These are phyloP conservation scores for Eutypa lata DNA, from an alignment of 2,329 filamentous ascomycete genomes.

Conservation along the genomic window DNA sequence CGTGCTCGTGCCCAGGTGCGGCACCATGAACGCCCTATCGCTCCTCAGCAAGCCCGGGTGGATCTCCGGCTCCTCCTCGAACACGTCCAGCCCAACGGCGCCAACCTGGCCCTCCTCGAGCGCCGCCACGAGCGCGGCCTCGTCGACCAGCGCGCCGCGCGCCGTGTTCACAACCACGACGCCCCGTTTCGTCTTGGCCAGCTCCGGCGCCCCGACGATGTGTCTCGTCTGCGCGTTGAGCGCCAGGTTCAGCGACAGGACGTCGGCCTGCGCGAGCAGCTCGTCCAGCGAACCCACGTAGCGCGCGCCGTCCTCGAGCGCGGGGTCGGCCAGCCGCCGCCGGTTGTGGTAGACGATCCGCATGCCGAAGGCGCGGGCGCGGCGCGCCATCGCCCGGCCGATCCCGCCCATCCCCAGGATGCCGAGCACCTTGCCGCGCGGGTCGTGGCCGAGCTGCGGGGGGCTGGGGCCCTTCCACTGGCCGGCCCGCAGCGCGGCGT, in stretches of 20 bases:
- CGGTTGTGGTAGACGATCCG: conserved; percentile 73
- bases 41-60: conserved; percentile 71
- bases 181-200: conserved; percentile 73
- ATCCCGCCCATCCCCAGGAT: conserved; percentile 88
- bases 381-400: conserved; percentile 68
- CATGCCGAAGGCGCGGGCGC: conserved; percentile 76
- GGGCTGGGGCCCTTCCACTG: conserved; percentile 59
- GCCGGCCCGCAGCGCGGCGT: conserved; percentile 62
- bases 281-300: conserved; percentile 70
- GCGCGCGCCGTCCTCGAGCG: conserved; percentile 52
- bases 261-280: conserved; percentile 66
- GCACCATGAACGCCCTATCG: conserved; percentile 69
- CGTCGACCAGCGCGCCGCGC: conserved; percentile 78
- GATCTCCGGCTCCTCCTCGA: conserved; percentile 74
- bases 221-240: conserved; percentile 74
- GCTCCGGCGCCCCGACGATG: conserved; percentile 69
- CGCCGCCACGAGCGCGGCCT: conserved; percentile 72
- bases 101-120: conserved; percentile 67
- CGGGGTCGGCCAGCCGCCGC: conserved; percentile 52
- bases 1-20: conserved; percentile 85
- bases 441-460: conserved; percentile 63
- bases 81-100: conserved; percentile 76
- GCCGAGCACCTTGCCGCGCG: conserved; percentile 73
- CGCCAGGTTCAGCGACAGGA: conserved; percentile 76
- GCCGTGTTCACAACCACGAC: conserved; percentile 80